Evolutionary conservation across 805 yeast species (phyloP), one percentile per base, ranked within the genome.

Genomic region (Huiozyma sinensis): DNA sequence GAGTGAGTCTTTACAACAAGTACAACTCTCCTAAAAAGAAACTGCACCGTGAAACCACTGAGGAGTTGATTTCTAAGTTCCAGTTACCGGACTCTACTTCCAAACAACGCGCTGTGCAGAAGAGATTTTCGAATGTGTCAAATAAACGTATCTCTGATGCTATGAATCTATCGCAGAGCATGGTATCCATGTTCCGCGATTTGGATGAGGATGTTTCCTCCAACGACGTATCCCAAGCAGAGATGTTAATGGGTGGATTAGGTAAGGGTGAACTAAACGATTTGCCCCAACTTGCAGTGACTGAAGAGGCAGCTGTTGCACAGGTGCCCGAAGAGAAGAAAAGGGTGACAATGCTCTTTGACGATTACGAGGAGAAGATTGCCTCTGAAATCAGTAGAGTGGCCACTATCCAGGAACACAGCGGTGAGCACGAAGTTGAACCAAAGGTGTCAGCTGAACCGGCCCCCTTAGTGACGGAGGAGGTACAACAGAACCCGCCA

Each of bases 21-120:
- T 36, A 39, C 24, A 44, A 42, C 24, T 39, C 48, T 6, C 32
- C 39, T 11, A 45, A 48, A 30, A 44, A 50, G 4, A 43, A 47
- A 8, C 42, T 61, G 10, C 54, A 55, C 11, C 50, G 65, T 13
- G 64, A 61, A 38, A 61, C 65, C 1, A 62, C 65, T 2, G 65
- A 58, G 45, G 62, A 60, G 39, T 52, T 61, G 12, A 50, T 62
- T 11, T 57, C 65, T 9, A 62, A 56, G 38, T 56, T 62, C 46
- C 50, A 54, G 34, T 34, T 58, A 29, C 61, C 65, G 8, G 61
- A 58, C 10, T 12, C 9, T 34, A 5, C n/a, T 13, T 34, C 38
- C 13, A 39, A 43, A 31, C 38, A 39, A n/a, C 51, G 49, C 27
- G 50, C 33, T 31, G 29, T 50, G 5, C 56, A 55, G 38, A 60